These are phyloP conservation scores for Monosporascus sp. DNA, from an alignment of 2,329 filamentous ascomycete genomes.

Conservation along the genomic window DNA sequence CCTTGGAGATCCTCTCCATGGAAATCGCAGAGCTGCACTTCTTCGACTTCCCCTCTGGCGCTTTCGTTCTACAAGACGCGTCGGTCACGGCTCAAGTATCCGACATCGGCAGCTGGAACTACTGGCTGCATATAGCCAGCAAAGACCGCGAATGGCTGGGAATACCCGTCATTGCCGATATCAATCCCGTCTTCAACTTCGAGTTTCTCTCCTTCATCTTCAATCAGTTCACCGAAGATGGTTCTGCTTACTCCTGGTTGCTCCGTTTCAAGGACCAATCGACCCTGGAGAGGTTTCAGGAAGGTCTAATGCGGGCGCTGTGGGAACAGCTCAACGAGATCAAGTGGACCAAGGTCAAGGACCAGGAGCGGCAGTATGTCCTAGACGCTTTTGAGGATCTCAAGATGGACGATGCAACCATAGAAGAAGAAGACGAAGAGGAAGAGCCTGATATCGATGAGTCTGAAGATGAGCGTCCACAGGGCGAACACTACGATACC, in stretches of 20 bases:
- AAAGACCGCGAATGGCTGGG: slow-evolving; percentile 79
- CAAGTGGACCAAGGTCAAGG: slow-evolving; percentile 91
- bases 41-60: slow-evolving; percentile 82
- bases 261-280: slow-evolving; percentile 83
- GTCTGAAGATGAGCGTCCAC: slow-evolving; percentile 56
- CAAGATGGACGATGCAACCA: slow-evolving; percentile 74
- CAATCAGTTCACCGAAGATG: slow-evolving; percentile 88
- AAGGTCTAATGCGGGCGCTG: slow-evolving; percentile 88
- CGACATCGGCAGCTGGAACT: slow-evolving; percentile 87
- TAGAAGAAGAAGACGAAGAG: slow-evolving; percentile 47
- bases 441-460: slow-evolving; percentile 53
- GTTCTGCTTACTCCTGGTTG: slow-evolving; percentile 91
- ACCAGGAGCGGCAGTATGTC: slow-evolving; percentile 89
- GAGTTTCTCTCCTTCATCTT: slow-evolving; percentile 99
- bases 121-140: slow-evolving; percentile 85
- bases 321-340: slow-evolving; percentile 95
- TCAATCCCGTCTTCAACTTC: slow-evolving; percentile 98
- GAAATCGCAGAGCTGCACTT: slow-evolving; percentile 84
- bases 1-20: slow-evolving; percentile 66
- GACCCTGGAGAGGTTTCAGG: slow-evolving; percentile 80
- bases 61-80: slow-evolving; percentile 76
- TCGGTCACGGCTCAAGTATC: slow-evolving; percentile 73
- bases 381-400: slow-evolving; percentile 93
- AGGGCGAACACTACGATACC: slow-evolving; percentile 62
- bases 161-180: slow-evolving; percentile 78